Evolutionary conservation across 164 flowering plant genomes (phyloP), one percentile per base, ranked within the genome.

Genomic region (Macadamia tetraphylla): DNA sequence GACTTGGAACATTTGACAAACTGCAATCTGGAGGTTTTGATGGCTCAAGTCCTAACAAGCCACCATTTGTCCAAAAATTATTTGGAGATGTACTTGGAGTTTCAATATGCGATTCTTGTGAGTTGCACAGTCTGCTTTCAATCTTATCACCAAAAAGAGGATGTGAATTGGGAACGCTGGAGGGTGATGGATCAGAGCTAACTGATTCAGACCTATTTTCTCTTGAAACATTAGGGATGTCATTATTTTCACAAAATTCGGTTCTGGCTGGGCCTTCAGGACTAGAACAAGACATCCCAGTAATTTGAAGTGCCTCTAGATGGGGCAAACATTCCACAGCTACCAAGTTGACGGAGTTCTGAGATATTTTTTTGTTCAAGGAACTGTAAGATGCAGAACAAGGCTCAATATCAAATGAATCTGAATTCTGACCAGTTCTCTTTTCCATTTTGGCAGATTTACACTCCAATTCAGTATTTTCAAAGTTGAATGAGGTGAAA

Each of bases 1-100:
- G 70, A 67, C 48, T 69, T 59, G 31, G 77, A 74, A 64, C 46
- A 72, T 66, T 80, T 58, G 76, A 43, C 14, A 46, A 67, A 68
- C 80, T 73, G 60, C 66, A 82, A 78, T 80, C 91, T 17, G 89
- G 87, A 75, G 99, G 98, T 77, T 92, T 94, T 62, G 96, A 88
- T 64, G 99, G 99, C 80, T 84, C 72, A 71, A 94, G 92, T 55
- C 98, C 98, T 40, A 94, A 75, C 29, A 94, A 79, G 61, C 89
- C 85, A 59, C 99, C 99, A 80, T 92, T 94, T 60, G 97, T 92
- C 99, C 99, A 94, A 75, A 90, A 71, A 10, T 48, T 70, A 56
- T 79, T 70, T 62, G 91, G 68, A 48, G 72, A 58, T 63, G 49
- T 68, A 68, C 59, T 68, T 18, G 85, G 71, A 70, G 70, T 42